These are phyloP conservation scores for Tolypocladium album DNA, from an alignment of 2,329 filamentous ascomycete species.

Conservation along the genomic window DNA sequence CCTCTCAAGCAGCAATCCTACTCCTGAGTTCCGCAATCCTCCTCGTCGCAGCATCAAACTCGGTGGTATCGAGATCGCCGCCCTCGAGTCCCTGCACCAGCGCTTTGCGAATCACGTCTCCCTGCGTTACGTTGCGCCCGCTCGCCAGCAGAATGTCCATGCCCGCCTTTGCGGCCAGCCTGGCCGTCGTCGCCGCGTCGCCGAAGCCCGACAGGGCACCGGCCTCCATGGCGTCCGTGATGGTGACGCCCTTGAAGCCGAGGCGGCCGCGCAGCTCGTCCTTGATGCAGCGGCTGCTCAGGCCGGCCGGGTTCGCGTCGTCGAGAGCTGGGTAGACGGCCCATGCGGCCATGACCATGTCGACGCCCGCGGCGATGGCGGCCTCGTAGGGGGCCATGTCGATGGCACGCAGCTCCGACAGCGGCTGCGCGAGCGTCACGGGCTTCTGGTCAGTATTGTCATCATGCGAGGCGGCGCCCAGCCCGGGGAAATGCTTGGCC, in stretches of 20 bases:
- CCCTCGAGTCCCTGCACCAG: constrained; percentile 4
- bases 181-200: constrained; percentile 1
- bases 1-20: neutral
- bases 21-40: constrained; percentile 7
- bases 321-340: constrained; percentile 10
- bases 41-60: constrained; percentile 9
- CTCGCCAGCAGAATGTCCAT: constrained; percentile 10
- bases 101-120: constrained; percentile 5
- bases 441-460: constrained; percentile 7
- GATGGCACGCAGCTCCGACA: constrained; percentile 4
- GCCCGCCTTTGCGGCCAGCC: constrained; percentile 6
- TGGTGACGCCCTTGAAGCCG: constrained; percentile 8
- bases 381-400: constrained; percentile 6
- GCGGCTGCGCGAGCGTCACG: constrained; percentile 5
- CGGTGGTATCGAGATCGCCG: constrained; percentile 1
- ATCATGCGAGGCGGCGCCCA: constrained; percentile 7
- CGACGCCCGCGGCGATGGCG: constrained; percentile 8
- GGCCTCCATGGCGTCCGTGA: constrained; percentile 10
- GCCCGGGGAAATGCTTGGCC: constrained; percentile 10
- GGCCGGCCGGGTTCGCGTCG: constrained; percentile 6
- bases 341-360: constrained; percentile 10
- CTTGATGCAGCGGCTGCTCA: constrained; percentile 9
- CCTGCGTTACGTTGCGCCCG: constrained; percentile 7
- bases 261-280: constrained; percentile 8
- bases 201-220: constrained; percentile 5